A percentile compares a stretch with the other conserved stretches of the same genome.
These are phyloP conservation scores for Fragaria iinumae DNA, from an alignment of 306 rosid genomes.

Conservation along the genomic window DNA sequence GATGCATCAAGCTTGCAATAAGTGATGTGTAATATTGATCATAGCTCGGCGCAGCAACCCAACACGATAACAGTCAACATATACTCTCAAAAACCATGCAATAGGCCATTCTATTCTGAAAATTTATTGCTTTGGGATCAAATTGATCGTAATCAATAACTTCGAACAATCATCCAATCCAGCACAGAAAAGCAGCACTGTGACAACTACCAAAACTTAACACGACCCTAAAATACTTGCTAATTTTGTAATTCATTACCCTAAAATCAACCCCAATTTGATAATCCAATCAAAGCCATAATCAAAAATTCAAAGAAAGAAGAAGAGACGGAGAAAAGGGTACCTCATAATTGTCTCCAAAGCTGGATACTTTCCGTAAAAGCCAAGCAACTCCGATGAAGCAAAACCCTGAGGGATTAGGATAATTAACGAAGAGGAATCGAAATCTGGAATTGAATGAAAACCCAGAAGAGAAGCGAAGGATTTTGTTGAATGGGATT, in stretches of 20 bases:
- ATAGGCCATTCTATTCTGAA: background rate
- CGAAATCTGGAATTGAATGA: background rate
- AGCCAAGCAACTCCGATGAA: constrained; percentile 14
- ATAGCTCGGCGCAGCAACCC: background rate
- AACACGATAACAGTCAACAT: background rate
- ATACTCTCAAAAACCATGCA: background rate
- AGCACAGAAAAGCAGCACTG: background rate
- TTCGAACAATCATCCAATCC: background rate
- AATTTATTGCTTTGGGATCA: background rate
- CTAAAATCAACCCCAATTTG: background rate
- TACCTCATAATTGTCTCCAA: constrained; percentile 16
- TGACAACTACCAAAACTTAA: background rate
- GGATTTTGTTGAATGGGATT: background rate
- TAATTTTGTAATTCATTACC: background rate
- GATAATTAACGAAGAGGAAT: constrained; percentile 4
- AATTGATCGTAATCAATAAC: background rate
- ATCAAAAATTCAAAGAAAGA: background rate
- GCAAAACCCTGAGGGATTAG: constrained; percentile 21
- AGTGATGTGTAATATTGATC: background rate
- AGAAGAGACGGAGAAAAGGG: background rate
- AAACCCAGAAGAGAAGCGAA: background rate
- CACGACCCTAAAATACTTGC: background rate
- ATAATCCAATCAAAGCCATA: background rate
- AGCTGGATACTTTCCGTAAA: background rate
- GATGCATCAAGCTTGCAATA: background rate